phyloP scores from a whole-genome alignment of 1,284 basidiomycete species.

The Exobasidium cylindrosporum region DNA sequence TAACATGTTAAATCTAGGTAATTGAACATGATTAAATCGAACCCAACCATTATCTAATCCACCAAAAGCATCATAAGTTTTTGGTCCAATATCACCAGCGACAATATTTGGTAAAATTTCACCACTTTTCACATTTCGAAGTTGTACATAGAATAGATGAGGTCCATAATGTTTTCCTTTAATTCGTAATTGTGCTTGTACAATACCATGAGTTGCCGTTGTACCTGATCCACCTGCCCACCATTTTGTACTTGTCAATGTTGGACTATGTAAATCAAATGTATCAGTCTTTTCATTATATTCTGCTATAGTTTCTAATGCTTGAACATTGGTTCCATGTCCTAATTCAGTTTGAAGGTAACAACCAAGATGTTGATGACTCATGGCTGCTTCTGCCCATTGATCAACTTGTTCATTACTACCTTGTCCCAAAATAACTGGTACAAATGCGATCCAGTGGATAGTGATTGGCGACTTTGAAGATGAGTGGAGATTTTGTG shows the following conservation, averaged over 20 bases:
- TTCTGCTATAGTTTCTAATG: conserved; percentile 73
- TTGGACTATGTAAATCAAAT: conserved; percentile 74
- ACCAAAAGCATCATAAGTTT: conserved; percentile 61
- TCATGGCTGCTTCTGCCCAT: conserved; percentile 46
- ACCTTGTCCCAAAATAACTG: conserved; percentile 48
- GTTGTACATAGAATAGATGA: conserved; percentile 68
- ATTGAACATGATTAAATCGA: conserved; percentile 68
- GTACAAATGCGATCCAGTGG: conserved; percentile 51
- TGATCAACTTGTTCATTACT: conserved; percentile 40
- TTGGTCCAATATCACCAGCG: conserved; percentile 71
- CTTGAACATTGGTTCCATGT: conserved; percentile 62
- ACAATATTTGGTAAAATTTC: conserved; percentile 65
- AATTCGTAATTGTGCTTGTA: conserved; percentile 73
- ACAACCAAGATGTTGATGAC: conserved; percentile 49
- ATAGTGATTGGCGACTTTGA: conserved; percentile 39
- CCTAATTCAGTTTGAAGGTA: conserved; percentile 61
- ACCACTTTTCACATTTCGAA: conserved; percentile 62
- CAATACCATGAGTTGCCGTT: conserved; percentile 72
- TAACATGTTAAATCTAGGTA: conserved; percentile 73
- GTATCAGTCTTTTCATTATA: conserved; percentile 68
- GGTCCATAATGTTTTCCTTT: conserved; percentile 69
- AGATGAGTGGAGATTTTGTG: too few relatives aligned
- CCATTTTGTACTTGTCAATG: conserved; percentile 75
- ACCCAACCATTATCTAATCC: conserved; percentile 69
- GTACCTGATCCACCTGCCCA: conserved; percentile 70